phyloP scores from a whole-genome alignment of 345 rosid genomes.

The Salix udensis region DNA sequence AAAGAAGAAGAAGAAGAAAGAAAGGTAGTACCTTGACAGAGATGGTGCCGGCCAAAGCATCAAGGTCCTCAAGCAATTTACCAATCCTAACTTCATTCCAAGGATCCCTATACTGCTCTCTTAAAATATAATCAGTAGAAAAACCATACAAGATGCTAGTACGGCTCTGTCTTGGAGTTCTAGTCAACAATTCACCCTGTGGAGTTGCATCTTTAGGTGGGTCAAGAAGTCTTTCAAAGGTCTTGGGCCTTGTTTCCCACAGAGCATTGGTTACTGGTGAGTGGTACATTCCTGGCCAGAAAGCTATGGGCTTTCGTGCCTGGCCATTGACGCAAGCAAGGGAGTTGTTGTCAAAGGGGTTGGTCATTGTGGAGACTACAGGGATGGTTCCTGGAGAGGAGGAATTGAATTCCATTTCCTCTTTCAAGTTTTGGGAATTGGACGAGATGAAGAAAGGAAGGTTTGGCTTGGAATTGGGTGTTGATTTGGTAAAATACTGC shows the following conservation, averaged over 20 bases:
- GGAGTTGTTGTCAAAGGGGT: constrained; percentile 37
- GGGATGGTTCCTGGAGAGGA: constrained; percentile 48
- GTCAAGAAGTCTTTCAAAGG: constrained; percentile 67
- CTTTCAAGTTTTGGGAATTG: neutral
- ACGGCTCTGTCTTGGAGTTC: constrained; percentile 61
- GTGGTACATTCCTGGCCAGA: constrained; percentile 93
- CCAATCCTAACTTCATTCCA: constrained; percentile 91
- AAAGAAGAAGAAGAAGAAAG: neutral
- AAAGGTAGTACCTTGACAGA: constrained; percentile 59
- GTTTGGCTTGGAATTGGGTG: neutral
- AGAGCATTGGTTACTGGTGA: constrained; percentile 74
- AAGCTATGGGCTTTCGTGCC: constrained; percentile 60
- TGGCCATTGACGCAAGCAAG: constrained; percentile 16
- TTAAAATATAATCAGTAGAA: constrained; percentile 57
- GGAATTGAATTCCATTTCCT: constrained; percentile 17
- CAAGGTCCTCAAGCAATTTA: constrained; percentile 84
- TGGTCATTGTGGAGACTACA: constrained; percentile 59
- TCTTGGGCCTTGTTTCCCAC: constrained; percentile 75
- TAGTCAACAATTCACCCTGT: constrained; percentile 60
- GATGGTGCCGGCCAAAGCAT: constrained; percentile 87
- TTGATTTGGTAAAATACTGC: neutral
- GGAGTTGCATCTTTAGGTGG: constrained; percentile 85
- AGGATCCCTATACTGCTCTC: constrained; percentile 87
- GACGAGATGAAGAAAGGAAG: neutral
- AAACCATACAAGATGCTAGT: constrained; percentile 61